Evolutionary conservation across 1,139 yeast genomes (phyloP), one percentile per base, ranked within the genome.

Genomic region (Suhomyces maxii): DNA sequence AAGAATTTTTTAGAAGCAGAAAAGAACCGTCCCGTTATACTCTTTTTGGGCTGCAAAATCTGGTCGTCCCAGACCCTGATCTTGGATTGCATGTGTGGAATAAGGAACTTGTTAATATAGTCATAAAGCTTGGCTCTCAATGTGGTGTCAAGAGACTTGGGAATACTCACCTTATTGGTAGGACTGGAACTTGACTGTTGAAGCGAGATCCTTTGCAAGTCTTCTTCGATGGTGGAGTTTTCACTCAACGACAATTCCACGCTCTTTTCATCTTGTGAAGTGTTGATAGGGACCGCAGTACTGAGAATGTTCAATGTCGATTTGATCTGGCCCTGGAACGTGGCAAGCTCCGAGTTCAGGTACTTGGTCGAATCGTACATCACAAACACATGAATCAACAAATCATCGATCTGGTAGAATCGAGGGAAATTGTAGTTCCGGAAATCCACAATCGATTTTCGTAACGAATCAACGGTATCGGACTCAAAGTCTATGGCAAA

Each of bases 51-150:
- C 37, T 83, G 80, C 26, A 85, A 81, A 40, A 79, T 64, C 55
- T 82, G 85, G 57, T 90, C 91, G 59, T 84, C 87, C 96, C 96
- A 86, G n/a, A 78, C 57, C 45, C 85, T 72, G 38, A 89, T 76
- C 61, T 89, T 80, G 42, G 75, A 66, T 58, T 87, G 91, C 95
- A 89, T 86, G 60, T 83, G 89, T 1, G 96, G 93, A 2, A 87
- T 73, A 44, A 89, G 67, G 49, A 73, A 71, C 54, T 79, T 80
- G 42, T 76, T 76, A 8, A 85, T 75, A 42, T 83, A 69, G 34
- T 84, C 89, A 47, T 76, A 68, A 8, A 85, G 57, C 44, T 74
- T 71, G 8, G 61, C 55, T 25, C 75, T 64, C 35, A 87, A 61
- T 0, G 76, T 60, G 2, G 63, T 42, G 62, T 70, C 77, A 49